Evolutionary conservation across 176 grass and related monocot genomes (phyloP), one percentile per base, ranked within the genome.

Genomic region (Ampelocalamus luodianensis): DNA sequence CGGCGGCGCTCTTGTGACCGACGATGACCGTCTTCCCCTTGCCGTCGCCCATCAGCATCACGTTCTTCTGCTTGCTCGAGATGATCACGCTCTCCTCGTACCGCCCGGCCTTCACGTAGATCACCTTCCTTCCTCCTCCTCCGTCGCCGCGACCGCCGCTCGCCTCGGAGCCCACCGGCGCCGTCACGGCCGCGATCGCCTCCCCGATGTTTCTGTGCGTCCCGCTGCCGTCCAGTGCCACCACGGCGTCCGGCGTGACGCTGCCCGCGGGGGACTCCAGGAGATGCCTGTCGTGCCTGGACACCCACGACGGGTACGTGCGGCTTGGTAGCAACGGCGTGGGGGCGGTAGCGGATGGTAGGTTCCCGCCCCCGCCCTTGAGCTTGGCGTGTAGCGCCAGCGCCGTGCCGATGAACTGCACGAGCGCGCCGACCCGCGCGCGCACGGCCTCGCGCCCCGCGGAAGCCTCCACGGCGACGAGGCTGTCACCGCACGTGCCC

Each of bases 1-100:
- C 89, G 34, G 38, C 85, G 50, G 34, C 89, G 76, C 74, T 97
- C 65, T n/a, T 87, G 75, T 79, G 34, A 1, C 90, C 89, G 13
- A 84, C 83, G 88, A 97, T 87, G 90, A 97, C 37, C 4, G 92
- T 95, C 79, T 91, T 93, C 58, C 85, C 91, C 87, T 95, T 95
- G 16, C 95, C 95, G 34, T 95, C 95, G 3, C 95, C 95, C 82
- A 97, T 76, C 34, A 97, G 76, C 89, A 90, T 95, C 59, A 97
- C 91, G 72, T 92, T 78, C 65, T 67, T 75, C 79, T 95, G 90
- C 66, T 72, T 76, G 29, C 54, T 72, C 51, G 87, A 63, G 40
- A 97, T 78, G 36, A 85, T 90, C 53, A 97, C 62, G 82, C 20
- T 86, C 91, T 97, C 92, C 32, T 84, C 74, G 78, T 97, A 95